A percentile compares a stretch with the other conserved stretches of the same genome.
Conservation (phyloP, 148 eudicot species). For the Amaranthus cruentus region DNA sequence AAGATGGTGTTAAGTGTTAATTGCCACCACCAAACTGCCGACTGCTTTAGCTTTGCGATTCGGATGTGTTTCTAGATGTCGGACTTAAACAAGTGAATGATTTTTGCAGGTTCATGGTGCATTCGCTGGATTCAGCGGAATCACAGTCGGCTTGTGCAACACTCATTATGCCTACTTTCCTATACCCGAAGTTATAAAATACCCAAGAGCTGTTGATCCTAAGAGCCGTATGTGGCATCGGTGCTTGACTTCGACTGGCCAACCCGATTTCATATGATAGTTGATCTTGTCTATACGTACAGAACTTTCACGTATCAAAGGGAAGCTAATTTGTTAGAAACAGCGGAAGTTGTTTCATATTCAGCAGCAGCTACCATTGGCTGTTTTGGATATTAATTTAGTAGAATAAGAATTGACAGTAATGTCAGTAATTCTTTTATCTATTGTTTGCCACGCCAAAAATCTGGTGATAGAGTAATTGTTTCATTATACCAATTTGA, state of each 20-base stretch:
- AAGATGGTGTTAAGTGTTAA: too few species aligned
- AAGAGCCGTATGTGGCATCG: conserved; percentile 99
- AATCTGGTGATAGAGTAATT: too few species aligned
- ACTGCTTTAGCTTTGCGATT: too few species aligned
- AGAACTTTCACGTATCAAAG: background rate
- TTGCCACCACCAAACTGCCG: too few species aligned
- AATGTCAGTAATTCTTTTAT: too few species aligned
- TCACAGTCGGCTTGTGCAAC: conserved; percentile 90
- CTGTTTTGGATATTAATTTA: conserved; percentile 11
- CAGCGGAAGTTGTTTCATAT: background rate
- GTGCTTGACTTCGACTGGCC: conserved; percentile 99
- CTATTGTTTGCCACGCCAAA: too few species aligned
- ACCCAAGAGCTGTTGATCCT: conserved; percentile 79
- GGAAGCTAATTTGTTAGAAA: background rate
- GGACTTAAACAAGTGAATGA: conserved; percentile 1
- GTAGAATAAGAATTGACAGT: conserved; percentile 18
- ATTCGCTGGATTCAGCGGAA: conserved; percentile 98
- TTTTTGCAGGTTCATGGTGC: conserved; percentile 94
- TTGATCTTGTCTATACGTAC: conserved; percentile 1
- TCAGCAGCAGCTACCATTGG: conserved; percentile 2
- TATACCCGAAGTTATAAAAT: conserved; percentile 85
- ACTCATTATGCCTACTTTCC: conserved; percentile 97
- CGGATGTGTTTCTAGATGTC: background rate
- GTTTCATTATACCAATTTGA: too few species aligned
- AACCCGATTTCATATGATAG: conserved; percentile 79